A percentile compares a stretch with the other conserved stretches of the same genome.
Evolutionary conservation across 2,329 filamentous ascomycete genomes (phyloP).

Genomic region (Talaromyces sp.): DNA sequence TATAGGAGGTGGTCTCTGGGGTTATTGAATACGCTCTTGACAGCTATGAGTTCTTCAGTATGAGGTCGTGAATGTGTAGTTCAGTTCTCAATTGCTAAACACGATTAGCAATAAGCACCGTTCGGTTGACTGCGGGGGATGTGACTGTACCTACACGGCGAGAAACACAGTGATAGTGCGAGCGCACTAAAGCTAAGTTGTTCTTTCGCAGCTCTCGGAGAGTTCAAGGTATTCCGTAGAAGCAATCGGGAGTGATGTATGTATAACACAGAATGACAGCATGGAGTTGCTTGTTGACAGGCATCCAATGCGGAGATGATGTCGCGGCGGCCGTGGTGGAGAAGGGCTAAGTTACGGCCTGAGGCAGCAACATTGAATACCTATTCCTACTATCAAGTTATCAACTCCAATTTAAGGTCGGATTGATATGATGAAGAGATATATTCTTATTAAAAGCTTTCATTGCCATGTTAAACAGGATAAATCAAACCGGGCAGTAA

Average conservation of each 20-base stretch:
- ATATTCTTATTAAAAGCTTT: not conserved
- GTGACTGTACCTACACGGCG: not conserved
- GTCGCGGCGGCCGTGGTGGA: constrained; percentile 12
- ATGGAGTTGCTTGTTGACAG: constrained; percentile 9
- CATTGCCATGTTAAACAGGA: not conserved
- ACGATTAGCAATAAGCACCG: constrained; percentile 18
- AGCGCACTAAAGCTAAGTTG: not conserved
- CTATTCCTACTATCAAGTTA: not conserved
- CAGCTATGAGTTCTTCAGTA: not conserved
- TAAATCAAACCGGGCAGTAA: not conserved
- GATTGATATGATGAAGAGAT: not conserved
- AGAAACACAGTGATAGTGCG: not conserved
- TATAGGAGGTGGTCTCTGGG: not conserved
- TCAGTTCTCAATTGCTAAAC: constrained; percentile 3
- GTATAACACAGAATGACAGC: constrained; percentile 16
- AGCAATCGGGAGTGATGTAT: not conserved
- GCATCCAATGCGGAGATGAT: constrained; percentile 17
- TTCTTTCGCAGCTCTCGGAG: not conserved
- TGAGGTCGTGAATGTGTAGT: not conserved
- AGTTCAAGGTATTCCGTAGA: no score
- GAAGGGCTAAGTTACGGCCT: constrained; percentile 6
- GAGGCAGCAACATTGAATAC: constrained; percentile 10
- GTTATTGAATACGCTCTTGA: not conserved
- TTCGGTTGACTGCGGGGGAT: constrained; percentile 9
- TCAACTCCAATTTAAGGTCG: not conserved